Base-by-base conservation (phyloP, 768 basidiomycete genomes). In the Termitomyces sp. region DNA sequence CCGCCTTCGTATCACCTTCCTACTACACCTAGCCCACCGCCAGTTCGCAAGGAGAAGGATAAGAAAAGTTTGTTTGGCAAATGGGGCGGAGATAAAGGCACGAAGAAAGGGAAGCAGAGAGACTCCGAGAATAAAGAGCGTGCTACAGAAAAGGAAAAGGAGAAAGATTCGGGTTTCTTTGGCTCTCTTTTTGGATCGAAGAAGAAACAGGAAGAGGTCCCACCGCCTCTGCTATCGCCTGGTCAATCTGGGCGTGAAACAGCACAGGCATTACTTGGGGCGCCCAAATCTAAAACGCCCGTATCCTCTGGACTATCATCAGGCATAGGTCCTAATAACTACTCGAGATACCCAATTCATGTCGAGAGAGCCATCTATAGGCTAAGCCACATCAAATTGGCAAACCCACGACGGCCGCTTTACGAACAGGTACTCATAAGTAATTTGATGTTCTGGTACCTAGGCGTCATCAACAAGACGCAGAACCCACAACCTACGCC, bases 381-480 rank as follows among this genome's bases (percentile, higher is more conserved):
- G 58, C 77, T 99, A 49, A 95, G 92, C 68, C 97, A 99, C 68
- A 99, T 99, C 79, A 99, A 99, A 72, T 79, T 99, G 44, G 97
- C 97, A 21, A 99, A 98, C 72, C 95, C 97, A 9, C 81, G 97
- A 57, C 81, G 97, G 44, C 95, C 97, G 27, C 78, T 99, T 17
- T 98, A 97, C 66, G 97, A 99, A 75, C 97, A 99, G 71, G 97
- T 90, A 53, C 75, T 92, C 56, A 93, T 91, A 70, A 91, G 89
- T 67, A 94, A 94, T 68, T 75, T 94, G 65, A 97, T 96, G 93
- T 98, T 99, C 79, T 99, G 97, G 97, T 99, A 98, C 69, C 80
- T 99, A 37, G 93, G 95, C 12, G 87, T 98, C 62, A 98, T 98
- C 73, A 97, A 98, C 72, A 94, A 96, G 72, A 83, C 91, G 19